Base-by-base conservation (phyloP, 2,329 filamentous ascomycete genomes). In the Aspergillus carbonarius region DNA sequence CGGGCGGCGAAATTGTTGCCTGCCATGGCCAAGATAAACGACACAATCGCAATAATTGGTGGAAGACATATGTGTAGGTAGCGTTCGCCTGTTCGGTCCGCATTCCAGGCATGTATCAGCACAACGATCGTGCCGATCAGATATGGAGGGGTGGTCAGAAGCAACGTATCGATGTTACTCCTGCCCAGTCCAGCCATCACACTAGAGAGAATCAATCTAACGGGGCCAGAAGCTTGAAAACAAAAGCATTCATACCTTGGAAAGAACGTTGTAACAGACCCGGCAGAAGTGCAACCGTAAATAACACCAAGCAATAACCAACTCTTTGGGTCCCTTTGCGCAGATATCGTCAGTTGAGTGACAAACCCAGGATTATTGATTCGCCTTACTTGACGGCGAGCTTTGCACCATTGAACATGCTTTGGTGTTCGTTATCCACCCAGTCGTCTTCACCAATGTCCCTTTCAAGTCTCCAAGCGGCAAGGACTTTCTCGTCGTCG, bases 381-480 rank as follows among this genome's bases (percentile, higher is more conserved):
- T 5, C 23, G 12, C 9, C 30, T 23, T 37, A 50, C 48, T 15
- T 23, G 30, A 50, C 17, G 15, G 48, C 48, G 17, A 50, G 34
- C 32, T 50, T 50, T 32, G 48, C 48, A 15, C 85, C 85, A 8
- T 79, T 78, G 60, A 84, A 81, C 2, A 77, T 67, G 3, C 80
- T 79, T 64, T 67, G 63, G 12, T 84, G 78, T n/a, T 75, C 73
- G 0, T 77, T 76, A 63, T 86, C 83, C 6, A 73, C 75, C 48
- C 48, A 50, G 58, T 85, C 83, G 0, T 80, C 81, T 68, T 85
- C 82, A 40, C 83, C 83, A 1, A 84, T 82, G 62, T 86, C 84
- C 70, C 85, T 83, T 3, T 82, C 70, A 76, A 85, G 82, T 20
- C 84, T 78, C 34, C 83, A 69, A 68, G 84, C 81, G 0, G 84